Percentiles rank a stretch among this genome's conserved stretches.
phyloP scores from a whole-genome alignment of 371 early-diverging fungal genomes.

The Lichtheimia ramosa region DNA sequence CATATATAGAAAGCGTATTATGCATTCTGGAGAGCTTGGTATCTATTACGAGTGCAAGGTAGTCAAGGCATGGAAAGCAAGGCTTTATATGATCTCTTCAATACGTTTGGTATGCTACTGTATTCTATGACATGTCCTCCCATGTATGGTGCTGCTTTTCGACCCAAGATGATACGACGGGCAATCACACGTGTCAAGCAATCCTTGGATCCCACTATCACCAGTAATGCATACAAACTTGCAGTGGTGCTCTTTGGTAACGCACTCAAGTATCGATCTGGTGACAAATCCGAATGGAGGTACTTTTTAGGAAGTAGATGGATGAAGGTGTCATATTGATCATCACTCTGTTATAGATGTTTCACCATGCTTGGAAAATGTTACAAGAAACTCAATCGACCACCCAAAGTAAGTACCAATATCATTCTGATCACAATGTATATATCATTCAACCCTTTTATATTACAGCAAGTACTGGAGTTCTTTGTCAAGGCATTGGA shows the following conservation, averaged over 20 bases:
- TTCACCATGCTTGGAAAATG: conserved; percentile 67
- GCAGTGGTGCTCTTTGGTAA: conserved; percentile 34
- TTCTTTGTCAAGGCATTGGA: conserved; percentile 46
- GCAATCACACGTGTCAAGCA: conserved; percentile 19
- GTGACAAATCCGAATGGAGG: conserved; percentile 42
- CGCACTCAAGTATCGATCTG: conserved; percentile 37
- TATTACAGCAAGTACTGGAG: conserved; percentile 37
- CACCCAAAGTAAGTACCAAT: conserved; percentile 29
- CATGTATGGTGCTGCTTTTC: conserved; percentile 62
- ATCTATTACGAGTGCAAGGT: conserved; percentile 11
- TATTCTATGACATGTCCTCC: conserved; percentile 68
- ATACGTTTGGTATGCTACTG: conserved; percentile 61
- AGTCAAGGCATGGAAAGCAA: conserved; percentile 1
- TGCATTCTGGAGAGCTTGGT: conserved; percentile 48
- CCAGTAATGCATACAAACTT: conserved; percentile 43
- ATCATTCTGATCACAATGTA: background rate
- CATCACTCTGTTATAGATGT: conserved; percentile 28
- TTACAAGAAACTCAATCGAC: conserved; percentile 50
- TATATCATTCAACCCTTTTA: background rate
- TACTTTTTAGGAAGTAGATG: conserved; percentile 11
- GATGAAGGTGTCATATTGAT: too few species aligned
- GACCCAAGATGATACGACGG: conserved; percentile 6
- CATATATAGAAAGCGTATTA: conserved; percentile 55
- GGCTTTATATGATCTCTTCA: conserved; percentile 43
- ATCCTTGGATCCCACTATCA: conserved; percentile 14